phyloP scores from a whole-genome alignment of 164 flowering plant genomes.

The Piper betle region DNA sequence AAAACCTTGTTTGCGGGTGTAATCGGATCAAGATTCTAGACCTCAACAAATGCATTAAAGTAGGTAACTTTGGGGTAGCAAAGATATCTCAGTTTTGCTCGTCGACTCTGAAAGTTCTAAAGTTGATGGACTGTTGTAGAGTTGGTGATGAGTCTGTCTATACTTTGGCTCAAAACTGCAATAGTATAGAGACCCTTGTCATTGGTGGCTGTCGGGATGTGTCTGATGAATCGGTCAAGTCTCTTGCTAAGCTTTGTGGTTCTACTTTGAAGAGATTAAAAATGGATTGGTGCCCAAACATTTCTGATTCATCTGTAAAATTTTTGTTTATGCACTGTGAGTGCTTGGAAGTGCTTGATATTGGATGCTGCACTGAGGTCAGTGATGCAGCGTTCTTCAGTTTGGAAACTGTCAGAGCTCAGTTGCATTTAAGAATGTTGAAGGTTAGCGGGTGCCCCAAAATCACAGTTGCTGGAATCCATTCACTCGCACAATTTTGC shows the following conservation, averaged over 20 bases:
- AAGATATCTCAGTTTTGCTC: constrained; percentile 52
- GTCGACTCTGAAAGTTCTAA: constrained; percentile 45
- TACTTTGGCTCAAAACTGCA: constrained; percentile 53
- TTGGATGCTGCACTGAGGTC: constrained; percentile 77
- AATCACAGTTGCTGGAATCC: constrained; percentile 56
- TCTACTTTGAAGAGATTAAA: constrained; percentile 48
- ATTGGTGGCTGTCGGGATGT: constrained; percentile 73
- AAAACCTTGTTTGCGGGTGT: constrained; percentile 59
- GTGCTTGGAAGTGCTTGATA: constrained; percentile 63
- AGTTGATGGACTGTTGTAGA: constrained; percentile 64
- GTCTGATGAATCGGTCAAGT: constrained; percentile 46
- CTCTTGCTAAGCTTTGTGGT: constrained; percentile 39
- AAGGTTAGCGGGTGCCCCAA: constrained; percentile 69
- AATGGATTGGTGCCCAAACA: constrained; percentile 85
- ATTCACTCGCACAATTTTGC: constrained; percentile 46
- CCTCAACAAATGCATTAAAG: constrained; percentile 63
- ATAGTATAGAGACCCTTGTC: constrained; percentile 64
- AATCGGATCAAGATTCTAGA: constrained; percentile 38
- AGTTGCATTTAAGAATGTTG: constrained; percentile 43
- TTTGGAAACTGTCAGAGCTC: constrained; percentile 23
- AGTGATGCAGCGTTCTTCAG: constrained; percentile 64
- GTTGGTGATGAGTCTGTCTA: constrained; percentile 60
- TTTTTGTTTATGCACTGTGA: constrained; percentile 43
- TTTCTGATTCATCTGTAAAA: constrained; percentile 58
- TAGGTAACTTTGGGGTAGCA: constrained; percentile 60